These are phyloP conservation scores for Diaporthe nobilis DNA, from an alignment of 2,329 filamentous ascomycete species.

Conservation along the genomic window DNA sequence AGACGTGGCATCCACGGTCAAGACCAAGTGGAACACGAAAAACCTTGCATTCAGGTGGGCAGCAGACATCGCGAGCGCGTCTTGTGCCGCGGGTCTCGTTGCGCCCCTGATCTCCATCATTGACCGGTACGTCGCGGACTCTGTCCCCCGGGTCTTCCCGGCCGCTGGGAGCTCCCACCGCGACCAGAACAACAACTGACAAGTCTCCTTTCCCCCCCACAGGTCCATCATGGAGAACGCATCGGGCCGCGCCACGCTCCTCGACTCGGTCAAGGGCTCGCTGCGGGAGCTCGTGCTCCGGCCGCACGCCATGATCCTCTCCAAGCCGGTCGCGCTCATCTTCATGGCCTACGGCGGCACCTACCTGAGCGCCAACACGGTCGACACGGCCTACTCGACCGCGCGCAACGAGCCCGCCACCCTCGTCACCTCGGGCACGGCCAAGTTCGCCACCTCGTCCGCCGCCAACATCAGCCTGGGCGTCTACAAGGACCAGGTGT, in stretches of 20 bases:
- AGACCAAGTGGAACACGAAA: slow-evolving; percentile 78
- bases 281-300: slow-evolving; percentile 68
- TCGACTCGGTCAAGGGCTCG: slow-evolving; percentile 71
- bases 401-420: slow-evolving; percentile 68
- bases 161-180: neutral
- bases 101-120: slow-evolving; percentile 90
- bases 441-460: slow-evolving; percentile 86
- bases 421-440: slow-evolving; percentile 78
- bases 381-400: slow-evolving; percentile 85
- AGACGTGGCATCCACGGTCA: slow-evolving; percentile 15
- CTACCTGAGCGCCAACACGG: slow-evolving; percentile 88
- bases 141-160: neutral
- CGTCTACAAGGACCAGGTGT: slow-evolving; percentile 91
- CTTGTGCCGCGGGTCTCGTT: slow-evolving; percentile 80
- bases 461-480: slow-evolving; percentile 88
- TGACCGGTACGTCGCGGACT: slow-evolving; percentile 75
- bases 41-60: slow-evolving; percentile 77
- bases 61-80: slow-evolving; percentile 78
- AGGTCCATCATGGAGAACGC: slow-evolving; percentile 87
- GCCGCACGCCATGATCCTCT: slow-evolving; percentile 73
- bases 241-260: slow-evolving; percentile 75
- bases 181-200: neutral
- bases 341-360: slow-evolving; percentile 87
- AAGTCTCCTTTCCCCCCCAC: neutral
- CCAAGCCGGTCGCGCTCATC: slow-evolving; percentile 78